These are phyloP conservation scores for Periconia sp. DNA, from an alignment of 2,329 filamentous ascomycete genomes.

Conservation along the genomic window DNA sequence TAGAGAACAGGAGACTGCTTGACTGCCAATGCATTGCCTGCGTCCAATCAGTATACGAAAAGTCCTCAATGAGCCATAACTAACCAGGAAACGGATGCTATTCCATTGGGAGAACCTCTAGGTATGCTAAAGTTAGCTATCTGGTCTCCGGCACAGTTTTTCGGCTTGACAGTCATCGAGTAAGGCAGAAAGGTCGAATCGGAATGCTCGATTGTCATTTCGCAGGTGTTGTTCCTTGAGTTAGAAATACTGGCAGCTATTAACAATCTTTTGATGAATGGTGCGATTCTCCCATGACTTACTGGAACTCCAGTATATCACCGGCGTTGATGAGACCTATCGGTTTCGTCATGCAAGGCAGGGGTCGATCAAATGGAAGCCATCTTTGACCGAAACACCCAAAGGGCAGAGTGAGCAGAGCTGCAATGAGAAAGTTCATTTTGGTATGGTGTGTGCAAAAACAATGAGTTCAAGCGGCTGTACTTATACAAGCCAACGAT, in stretches of 20 bases:
- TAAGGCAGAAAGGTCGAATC: slow-evolving; percentile 1
- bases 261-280: background rate
- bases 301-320: slow-evolving; percentile 5
- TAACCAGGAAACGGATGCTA: background rate
- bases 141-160: slow-evolving; percentile 4
- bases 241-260: background rate
- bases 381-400: background rate
- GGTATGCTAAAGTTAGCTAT: background rate
- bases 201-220: background rate
- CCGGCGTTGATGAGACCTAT: background rate
- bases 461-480: background rate
- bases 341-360: slow-evolving; percentile 1
- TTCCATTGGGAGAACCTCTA: background rate
- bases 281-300: background rate
- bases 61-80: background rate
- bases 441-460: background rate
- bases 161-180: slow-evolving; percentile 1
- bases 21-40: slow-evolving; percentile 2
- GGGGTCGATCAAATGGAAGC: slow-evolving; percentile 1
- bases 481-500: background rate
- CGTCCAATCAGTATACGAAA: background rate
- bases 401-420: background rate
- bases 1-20: background rate
- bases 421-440: background rate
- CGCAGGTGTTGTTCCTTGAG: slow-evolving; percentile 2